These are phyloP conservation scores for Russula virescens DNA, from an alignment of 768 basidiomycete species.

Conservation along the genomic window DNA sequence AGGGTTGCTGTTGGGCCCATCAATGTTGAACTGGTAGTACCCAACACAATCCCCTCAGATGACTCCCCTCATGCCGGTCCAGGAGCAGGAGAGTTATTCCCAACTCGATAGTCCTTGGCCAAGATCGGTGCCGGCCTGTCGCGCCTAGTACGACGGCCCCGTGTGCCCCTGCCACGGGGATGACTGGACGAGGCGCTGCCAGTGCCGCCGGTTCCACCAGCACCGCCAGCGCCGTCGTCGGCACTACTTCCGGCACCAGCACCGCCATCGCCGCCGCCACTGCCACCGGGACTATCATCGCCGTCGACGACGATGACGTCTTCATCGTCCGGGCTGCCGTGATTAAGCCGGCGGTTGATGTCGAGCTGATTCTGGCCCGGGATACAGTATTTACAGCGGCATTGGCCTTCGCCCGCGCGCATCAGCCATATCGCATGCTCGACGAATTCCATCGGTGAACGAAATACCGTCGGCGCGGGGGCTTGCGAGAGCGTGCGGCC, in stretches of 20 bases:
- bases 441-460: conserved; percentile 22
- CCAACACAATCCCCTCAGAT: no score
- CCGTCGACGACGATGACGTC: background rate
- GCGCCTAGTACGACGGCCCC: background rate
- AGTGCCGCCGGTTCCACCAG: no score
- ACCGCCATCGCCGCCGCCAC: no score
- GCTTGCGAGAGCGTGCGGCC: no score
- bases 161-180: background rate
- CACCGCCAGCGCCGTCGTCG: no score
- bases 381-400: conserved; percentile 9
- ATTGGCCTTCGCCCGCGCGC: background rate
- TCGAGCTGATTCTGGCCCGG: conserved; percentile 1
- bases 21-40: no score
- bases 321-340: background rate
- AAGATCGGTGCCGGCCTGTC: background rate
- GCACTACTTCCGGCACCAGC: no score
- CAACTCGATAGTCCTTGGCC: conserved; percentile 9
- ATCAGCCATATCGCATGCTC: conserved; percentile 24
- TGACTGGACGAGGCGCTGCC: background rate
- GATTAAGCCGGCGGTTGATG: background rate
- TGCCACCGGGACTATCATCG: background rate
- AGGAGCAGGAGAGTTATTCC: background rate
- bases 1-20: no score
- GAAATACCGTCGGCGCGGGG: conserved; percentile 1
- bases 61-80: background rate